phyloP scores from a whole-genome alignment of 257 asterid genomes.

The Solanum pinnatisectum region DNA sequence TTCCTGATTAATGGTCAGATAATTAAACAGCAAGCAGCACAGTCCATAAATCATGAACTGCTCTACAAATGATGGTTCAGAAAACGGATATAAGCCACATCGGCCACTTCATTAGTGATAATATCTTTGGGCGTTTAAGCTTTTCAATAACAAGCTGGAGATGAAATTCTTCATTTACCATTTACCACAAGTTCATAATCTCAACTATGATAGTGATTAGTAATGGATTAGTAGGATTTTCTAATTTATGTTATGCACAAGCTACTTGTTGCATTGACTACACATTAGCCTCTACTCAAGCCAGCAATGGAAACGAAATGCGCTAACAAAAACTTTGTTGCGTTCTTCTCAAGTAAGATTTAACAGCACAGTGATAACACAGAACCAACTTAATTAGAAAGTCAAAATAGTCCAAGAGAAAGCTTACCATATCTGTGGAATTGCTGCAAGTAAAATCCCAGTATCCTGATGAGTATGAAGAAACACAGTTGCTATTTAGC shows the following conservation, averaged over 20 bases:
- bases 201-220: neutral
- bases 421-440: neutral
- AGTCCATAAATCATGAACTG: slow-evolving; percentile 15
- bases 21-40: neutral
- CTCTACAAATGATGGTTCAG: slow-evolving; percentile 21
- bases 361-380: neutral
- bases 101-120: neutral
- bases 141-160: neutral
- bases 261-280: neutral
- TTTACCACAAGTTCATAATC: neutral
- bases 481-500: neutral
- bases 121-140: neutral
- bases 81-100: neutral
- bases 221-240: neutral
- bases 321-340: neutral
- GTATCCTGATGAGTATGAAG: neutral
- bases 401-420: neutral
- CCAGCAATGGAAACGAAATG: neutral
- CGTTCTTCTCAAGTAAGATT: neutral
- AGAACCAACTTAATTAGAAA: neutral
- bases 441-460: neutral
- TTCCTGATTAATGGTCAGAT: slow-evolving; percentile 44
- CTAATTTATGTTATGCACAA: neutral
- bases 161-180: neutral
- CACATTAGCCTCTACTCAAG: neutral